Conservation (phyloP, 495 filamentous ascomycete genomes). For the Penicillium nucicola region DNA sequence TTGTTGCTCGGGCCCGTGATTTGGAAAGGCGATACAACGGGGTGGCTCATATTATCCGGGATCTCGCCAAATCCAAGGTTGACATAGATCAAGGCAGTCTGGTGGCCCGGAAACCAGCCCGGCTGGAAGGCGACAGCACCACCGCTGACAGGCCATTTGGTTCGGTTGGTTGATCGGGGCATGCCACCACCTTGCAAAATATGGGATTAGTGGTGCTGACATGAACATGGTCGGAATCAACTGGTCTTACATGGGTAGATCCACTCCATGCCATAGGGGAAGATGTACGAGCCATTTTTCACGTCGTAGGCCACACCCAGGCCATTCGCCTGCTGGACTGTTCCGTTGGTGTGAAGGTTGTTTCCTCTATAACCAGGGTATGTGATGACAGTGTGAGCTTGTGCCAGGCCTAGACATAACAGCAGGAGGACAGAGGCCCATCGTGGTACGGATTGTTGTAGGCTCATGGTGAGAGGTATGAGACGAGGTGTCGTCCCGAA, state of each 20-base stretch:
- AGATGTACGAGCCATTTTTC: slow-evolving; percentile 45
- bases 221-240: background rate
- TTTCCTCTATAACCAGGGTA: slow-evolving; percentile 96
- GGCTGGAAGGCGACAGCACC: slow-evolving; percentile 87
- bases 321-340: slow-evolving; percentile 41
- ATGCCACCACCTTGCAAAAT: slow-evolving; percentile 76
- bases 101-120: slow-evolving; percentile 93
- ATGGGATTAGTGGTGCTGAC: slow-evolving; percentile 1
- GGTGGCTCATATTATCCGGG: slow-evolving; percentile 85
- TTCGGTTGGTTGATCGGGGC: slow-evolving; percentile 73
- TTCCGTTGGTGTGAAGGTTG: slow-evolving; percentile 77
- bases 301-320: slow-evolving; percentile 41
- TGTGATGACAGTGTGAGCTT: slow-evolving; percentile 83
- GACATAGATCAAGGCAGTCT: slow-evolving; percentile 82
- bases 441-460: slow-evolving; percentile 40
- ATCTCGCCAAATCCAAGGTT: slow-evolving; percentile 86
- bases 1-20: slow-evolving; percentile 78
- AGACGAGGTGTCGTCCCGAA: slow-evolving; percentile 3
- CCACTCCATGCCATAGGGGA: slow-evolving; percentile 96
- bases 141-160: slow-evolving; percentile 84
- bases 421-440: slow-evolving; percentile 50
- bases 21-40: slow-evolving; percentile 80
- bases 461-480: slow-evolving; percentile 24
- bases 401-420: slow-evolving; percentile 47
- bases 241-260: slow-evolving; percentile 84